Percentiles rank a stretch among this genome's conserved stretches.
These are phyloP conservation scores for Phytophthora niederhauseri DNA, from an alignment of 352 stramenopile species.

Conservation along the genomic window DNA sequence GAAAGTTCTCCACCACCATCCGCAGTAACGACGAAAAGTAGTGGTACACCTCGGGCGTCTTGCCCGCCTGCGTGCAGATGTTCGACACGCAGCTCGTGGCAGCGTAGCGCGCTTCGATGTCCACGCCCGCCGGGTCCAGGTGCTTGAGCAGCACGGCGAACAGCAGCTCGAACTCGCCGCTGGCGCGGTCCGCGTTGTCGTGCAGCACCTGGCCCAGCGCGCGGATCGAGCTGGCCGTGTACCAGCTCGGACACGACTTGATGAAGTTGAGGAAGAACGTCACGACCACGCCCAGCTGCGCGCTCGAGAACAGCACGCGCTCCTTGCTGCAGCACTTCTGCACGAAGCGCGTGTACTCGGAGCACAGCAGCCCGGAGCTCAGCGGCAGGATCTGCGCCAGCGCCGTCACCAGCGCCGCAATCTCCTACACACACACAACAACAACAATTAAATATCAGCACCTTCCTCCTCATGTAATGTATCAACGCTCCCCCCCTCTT, in stretches of 20 bases:
- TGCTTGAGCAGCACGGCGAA: constrained; percentile 76
- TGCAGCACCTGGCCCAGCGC: constrained; percentile 76
- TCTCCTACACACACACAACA: constrained; percentile 56
- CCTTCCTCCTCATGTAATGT: neutral
- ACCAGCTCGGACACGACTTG: constrained; percentile 76
- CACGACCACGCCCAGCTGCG: constrained; percentile 67
- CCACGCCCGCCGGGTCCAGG: constrained; percentile 75
- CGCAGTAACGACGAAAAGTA: constrained; percentile 78
- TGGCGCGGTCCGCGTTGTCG: constrained; percentile 79
- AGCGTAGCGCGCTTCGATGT: constrained; percentile 86
- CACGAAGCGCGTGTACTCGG: constrained; percentile 79
- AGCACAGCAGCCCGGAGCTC: constrained; percentile 75
- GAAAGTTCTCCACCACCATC: constrained; percentile 88
- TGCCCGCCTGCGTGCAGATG: constrained; percentile 72
- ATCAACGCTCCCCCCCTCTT: neutral
- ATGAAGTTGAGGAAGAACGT: constrained; percentile 81
- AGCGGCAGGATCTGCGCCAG: constrained; percentile 67
- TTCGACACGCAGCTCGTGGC: constrained; percentile 87
- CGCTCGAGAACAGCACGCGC: constrained; percentile 61
- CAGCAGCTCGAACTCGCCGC: constrained; percentile 62
- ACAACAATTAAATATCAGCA: neutral
- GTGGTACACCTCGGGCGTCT: constrained; percentile 70
- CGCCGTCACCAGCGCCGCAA: constrained; percentile 64
- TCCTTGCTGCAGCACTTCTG: constrained; percentile 82
- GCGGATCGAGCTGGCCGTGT: constrained; percentile 70